These are phyloP conservation scores for Aphanomyces invadans DNA, from an alignment of 352 stramenopile species.

Conservation along the genomic window DNA sequence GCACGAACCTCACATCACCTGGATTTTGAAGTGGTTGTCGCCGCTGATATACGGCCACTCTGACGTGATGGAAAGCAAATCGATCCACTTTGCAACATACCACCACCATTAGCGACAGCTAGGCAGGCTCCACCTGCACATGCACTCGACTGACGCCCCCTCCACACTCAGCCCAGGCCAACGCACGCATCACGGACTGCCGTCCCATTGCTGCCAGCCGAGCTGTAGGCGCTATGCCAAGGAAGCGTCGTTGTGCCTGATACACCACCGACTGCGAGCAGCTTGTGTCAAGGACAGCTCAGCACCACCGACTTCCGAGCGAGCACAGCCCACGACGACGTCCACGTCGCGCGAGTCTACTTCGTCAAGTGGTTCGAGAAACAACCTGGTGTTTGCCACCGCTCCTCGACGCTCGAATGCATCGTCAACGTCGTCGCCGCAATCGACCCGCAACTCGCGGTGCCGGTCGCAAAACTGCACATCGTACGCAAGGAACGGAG, in stretches of 20 bases:
- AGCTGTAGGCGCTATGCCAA: conserved; percentile 4
- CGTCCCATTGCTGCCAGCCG: background rate
- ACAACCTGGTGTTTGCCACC: background rate
- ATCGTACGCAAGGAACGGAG: conserved; percentile 16
- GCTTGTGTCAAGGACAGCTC: no score
- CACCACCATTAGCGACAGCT: background rate
- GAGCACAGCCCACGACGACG: background rate
- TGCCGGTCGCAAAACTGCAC: background rate
- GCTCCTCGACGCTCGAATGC: background rate
- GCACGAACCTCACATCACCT: no score
- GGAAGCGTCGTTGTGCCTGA: conserved; percentile 2
- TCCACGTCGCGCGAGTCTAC: no score
- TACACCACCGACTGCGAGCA: background rate
- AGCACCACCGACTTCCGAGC: background rate
- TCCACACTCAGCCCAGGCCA: no score
- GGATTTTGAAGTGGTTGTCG: no score
- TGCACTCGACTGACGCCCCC: background rate
- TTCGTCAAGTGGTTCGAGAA: no score
- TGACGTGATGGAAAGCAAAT: no score
- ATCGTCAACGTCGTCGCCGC: background rate
- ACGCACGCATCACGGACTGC: background rate
- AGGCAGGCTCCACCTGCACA: no score
- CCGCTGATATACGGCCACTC: no score
- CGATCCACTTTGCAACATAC: no score
- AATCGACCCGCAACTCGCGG: conserved; percentile 8